Evolutionary conservation across 148 eudicot species (phyloP).

Genomic region (Polygonum maritimum): DNA sequence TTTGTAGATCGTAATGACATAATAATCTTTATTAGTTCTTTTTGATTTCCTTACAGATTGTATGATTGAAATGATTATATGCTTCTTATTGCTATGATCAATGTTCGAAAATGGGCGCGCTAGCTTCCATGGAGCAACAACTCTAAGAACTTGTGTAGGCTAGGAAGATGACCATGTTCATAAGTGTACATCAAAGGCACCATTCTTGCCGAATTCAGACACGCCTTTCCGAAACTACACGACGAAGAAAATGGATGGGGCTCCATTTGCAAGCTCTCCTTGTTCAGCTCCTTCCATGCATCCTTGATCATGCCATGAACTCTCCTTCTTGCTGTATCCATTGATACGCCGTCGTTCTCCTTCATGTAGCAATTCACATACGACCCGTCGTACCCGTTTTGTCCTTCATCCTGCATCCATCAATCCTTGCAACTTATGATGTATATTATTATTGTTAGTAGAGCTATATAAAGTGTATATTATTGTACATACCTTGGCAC

Average conservation of each 20-base stretch:
- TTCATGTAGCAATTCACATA: conserved; percentile 24
- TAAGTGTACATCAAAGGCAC: conserved; percentile 1
- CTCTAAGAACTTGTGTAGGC: background rate
- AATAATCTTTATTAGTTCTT: too few relatives aligned
- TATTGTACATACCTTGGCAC: conserved; percentile 23
- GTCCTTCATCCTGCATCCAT: conserved; percentile 27
- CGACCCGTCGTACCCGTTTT: conserved; percentile 35
- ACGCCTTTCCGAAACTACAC: background rate
- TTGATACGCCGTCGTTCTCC: conserved; percentile 16
- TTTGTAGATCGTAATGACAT: background rate
- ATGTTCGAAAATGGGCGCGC: background rate
- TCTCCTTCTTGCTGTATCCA: conserved; percentile 15
- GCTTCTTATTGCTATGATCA: too few relatives aligned
- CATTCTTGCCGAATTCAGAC: conserved; percentile 4
- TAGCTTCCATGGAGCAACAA: background rate
- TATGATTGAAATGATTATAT: too few relatives aligned
- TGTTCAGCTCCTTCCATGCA: conserved; percentile 32
- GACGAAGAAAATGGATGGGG: background rate
- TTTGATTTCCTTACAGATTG: background rate
- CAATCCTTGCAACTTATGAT: background rate
- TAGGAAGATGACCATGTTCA: conserved; percentile 2
- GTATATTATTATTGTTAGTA: too few relatives aligned
- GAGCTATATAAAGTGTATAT: too few relatives aligned
- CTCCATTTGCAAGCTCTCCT: conserved; percentile 9
- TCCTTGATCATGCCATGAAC: conserved; percentile 24